phyloP scores from a whole-genome alignment of 2,329 filamentous ascomycete species.

The Lecanicillium sp. region DNA sequence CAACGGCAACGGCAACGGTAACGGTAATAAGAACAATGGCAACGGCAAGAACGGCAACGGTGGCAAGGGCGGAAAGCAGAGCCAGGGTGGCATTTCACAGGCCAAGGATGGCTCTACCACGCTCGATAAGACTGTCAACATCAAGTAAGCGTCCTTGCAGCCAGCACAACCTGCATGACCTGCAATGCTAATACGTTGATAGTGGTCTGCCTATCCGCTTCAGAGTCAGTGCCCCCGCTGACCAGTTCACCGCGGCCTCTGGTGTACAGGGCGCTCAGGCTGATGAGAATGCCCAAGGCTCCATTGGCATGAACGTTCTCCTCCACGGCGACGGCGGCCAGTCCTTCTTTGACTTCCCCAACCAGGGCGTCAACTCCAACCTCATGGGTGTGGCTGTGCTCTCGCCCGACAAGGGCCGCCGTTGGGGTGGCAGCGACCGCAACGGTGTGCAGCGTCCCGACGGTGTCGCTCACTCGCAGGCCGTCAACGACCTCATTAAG shows the following conservation, averaged over 20 bases:
- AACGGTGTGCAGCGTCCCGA: slow-evolving; percentile 45
- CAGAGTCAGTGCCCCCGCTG: slow-evolving; percentile 48
- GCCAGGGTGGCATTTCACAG: slow-evolving; percentile 22
- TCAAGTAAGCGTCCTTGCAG: slow-evolving; percentile 39
- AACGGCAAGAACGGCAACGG: background rate
- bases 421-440: slow-evolving; percentile 49
- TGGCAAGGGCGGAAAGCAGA: too few species aligned
- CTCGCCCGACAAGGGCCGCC: slow-evolving; percentile 47
- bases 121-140: slow-evolving; percentile 46
- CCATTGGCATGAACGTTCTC: slow-evolving; percentile 49
- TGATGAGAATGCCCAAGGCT: slow-evolving; percentile 24
- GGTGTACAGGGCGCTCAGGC: slow-evolving; percentile 41
- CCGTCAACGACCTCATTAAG: slow-evolving; percentile 47
- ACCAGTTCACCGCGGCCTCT: slow-evolving; percentile 44
- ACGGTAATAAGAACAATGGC: background rate
- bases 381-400: slow-evolving; percentile 49
- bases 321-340: slow-evolving; percentile 56
- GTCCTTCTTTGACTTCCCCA: slow-evolving; percentile 53
- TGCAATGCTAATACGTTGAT: background rate
- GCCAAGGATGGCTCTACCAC: slow-evolving; percentile 51
- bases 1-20: background rate
- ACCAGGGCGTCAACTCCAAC: slow-evolving; percentile 44
- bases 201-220: slow-evolving; percentile 50
- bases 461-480: slow-evolving; percentile 49
- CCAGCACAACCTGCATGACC: slow-evolving; percentile 13